Evolutionary conservation across 306 rosid genomes (phyloP).

Genomic region (Castanea crenata): DNA sequence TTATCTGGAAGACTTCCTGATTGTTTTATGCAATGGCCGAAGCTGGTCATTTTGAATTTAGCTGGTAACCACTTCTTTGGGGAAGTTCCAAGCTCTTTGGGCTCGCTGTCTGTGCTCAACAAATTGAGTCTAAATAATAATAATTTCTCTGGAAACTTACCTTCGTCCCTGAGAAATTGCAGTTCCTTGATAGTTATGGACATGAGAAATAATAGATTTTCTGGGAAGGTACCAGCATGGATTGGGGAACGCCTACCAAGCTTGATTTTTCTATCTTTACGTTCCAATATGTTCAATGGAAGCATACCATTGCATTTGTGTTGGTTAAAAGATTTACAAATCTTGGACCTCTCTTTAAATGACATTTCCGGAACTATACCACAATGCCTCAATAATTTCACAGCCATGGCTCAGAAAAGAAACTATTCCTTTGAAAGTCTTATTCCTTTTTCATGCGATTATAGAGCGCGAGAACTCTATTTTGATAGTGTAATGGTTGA

Average conservation of each 20-base stretch:
- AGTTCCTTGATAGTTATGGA: constrained; percentile 3
- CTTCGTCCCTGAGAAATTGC: constrained; percentile 3
- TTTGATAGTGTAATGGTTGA: background rate
- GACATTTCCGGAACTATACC: background rate
- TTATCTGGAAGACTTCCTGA: background rate
- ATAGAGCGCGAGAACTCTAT: too few species aligned
- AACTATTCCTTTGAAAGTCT: background rate
- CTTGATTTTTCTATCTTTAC: constrained; percentile 13
- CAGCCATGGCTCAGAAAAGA: background rate
- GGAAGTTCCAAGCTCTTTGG: background rate
- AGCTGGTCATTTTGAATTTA: background rate
- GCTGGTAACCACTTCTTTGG: background rate
- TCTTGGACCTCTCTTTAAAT: background rate
- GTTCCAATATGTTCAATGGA: constrained; percentile 7
- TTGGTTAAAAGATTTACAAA: background rate
- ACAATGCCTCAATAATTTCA: constrained; percentile 12
- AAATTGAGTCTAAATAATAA: background rate
- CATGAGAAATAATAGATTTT: constrained; percentile 23
- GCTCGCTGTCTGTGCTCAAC: background rate
- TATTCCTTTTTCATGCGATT: too few species aligned
- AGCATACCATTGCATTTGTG: constrained; percentile 21
- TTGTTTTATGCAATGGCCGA: background rate
- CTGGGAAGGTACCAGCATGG: constrained; percentile 29
- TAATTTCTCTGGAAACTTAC: background rate
- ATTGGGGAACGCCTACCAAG: background rate